Evolutionary conservation across 2,329 filamentous ascomycete genomes (phyloP).

Genomic region (Trichoderma sp.): DNA sequence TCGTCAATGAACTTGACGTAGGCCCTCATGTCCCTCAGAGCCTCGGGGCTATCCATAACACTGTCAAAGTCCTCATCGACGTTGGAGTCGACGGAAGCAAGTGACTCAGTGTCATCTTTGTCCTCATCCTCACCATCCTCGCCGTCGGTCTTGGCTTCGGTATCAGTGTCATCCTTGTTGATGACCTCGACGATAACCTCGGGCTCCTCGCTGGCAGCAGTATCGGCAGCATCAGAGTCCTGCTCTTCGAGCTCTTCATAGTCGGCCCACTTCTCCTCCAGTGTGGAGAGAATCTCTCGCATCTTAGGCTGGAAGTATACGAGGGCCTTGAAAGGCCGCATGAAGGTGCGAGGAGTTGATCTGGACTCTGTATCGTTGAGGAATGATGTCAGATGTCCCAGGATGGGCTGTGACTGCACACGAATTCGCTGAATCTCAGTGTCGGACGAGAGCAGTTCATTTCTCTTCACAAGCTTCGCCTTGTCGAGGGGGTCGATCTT

Average conservation of each 20-base stretch:
- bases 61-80: slow-evolving; percentile 35
- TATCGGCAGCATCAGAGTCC: slow-evolving; percentile 27
- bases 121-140: slow-evolving; percentile 24
- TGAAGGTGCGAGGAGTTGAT: slow-evolving; percentile 39
- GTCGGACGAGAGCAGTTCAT: slow-evolving; percentile 27
- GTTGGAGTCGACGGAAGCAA: slow-evolving; percentile 38
- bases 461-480: slow-evolving; percentile 26
- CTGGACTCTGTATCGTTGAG: slow-evolving; percentile 37
- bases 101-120: slow-evolving; percentile 32
- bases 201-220: slow-evolving; percentile 23
- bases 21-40: slow-evolving; percentile 41
- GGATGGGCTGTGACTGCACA: slow-evolving; percentile 41
- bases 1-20: slow-evolving; percentile 45
- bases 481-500: slow-evolving; percentile 24
- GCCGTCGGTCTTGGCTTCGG: slow-evolving; percentile 11
- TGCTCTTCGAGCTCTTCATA: slow-evolving; percentile 32
- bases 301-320: slow-evolving; percentile 43
- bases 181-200: slow-evolving; percentile 31
- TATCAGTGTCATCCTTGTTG: background rate
- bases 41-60: slow-evolving; percentile 40
- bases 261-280: slow-evolving; percentile 43
- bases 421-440: slow-evolving; percentile 37
- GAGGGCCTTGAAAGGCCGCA: slow-evolving; percentile 41
- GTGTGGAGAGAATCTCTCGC: slow-evolving; percentile 35
- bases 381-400: slow-evolving; percentile 38